Base-by-base conservation (phyloP, 176 grass and related monocot species). In the Canna indica region DNA sequence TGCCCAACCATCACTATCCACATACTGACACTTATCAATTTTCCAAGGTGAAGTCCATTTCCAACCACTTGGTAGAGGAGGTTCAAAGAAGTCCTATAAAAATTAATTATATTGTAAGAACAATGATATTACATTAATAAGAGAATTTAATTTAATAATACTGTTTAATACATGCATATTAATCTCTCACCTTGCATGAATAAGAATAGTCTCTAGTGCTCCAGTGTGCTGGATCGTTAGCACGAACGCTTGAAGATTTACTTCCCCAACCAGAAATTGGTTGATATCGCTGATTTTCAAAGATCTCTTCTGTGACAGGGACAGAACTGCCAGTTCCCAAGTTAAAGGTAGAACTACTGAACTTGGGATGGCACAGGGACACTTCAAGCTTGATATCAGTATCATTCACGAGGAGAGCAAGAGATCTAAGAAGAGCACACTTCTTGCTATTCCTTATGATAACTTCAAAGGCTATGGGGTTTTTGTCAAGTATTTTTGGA, bases 1-100 rank as follows among this genome's bases (percentile, higher is more conserved):
- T 74, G 88, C 77, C 88, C 88, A 97, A 77, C 93, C 93, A 75
- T 97, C 93, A 85, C 64, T 64, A 68, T 97, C 93, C n/a, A 83
- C 79, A 36, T 68, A 97, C 78, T 73, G 80, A 44, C 82, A 83
- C 76, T 83, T 92, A 52, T 97, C 88, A 59, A 97, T 97, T 92
- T 91, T 89, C 93, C 93, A 97, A 24, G 81, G 81, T 58, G 93
- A 97, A 9, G 77, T 77, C 88, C 93, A 92, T 79, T 65, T 88
- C 93, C 93, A 97, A 62, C 90, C 86, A 81, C 83, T 75, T 76
- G 82, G 93, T 69, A 97, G 86, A 74, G 64, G 33, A 76, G 93
- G 88, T 67, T 97, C 88, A 72, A 90, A 92, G 73, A 97, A 97
- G 42, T 78, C 86, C 93, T 96, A 85, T 77, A 87, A 31, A 77